Evolutionary conservation across 192 early-diverging fungal genomes (phyloP), one percentile per base, ranked within the genome.

Genomic region (Piromyces finnis): DNA sequence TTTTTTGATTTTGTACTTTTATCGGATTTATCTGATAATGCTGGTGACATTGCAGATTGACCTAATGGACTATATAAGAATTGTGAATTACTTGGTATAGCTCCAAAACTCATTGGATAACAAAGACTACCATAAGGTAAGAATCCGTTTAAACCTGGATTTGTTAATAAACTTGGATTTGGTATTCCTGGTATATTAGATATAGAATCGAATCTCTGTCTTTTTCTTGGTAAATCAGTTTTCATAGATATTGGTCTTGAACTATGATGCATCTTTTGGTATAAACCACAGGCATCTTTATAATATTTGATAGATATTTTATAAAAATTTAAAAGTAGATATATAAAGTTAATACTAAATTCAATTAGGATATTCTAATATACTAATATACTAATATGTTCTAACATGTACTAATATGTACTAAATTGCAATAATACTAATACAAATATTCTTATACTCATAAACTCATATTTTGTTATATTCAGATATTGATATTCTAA

Each of bases 241-340:
- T 81, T 81, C 32, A 81, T 30, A 30, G 30, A 41, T 28, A 81
- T 28, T 59, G 80, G 80, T 28, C 80, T 29, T 15, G 41, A 29
- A 59, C 77, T 68, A 28, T 78, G 30, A 78, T 81, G 80, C 77
- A 81, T 29, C 15, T 59, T 30, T 59, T 29, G 29, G 27, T 81
- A 81, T 32, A 81, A 68, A 30, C 80, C 80, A 59, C 80, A 81
- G 15, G 80, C 80, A 59, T 81, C 80, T 81, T 51, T 17, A 39
- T 16, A 16, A 39, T 16, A 39, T n/a, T n/a, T n/a, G n/a, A n/a
- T n/a, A n/a, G n/a, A n/a, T n/a, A n/a, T n/a, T n/a, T n/a, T n/a
- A n/a, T n/a, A n/a, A n/a, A n/a, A n/a, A n/a, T n/a, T n/a, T n/a
- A n/a, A n/a, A n/a, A n/a, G n/a, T n/a, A n/a, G n/a, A n/a, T n/a